A percentile compares a stretch with the other conserved stretches of the same genome.
Evolutionary conservation across 495 filamentous ascomycete genomes (phyloP).

Genomic region (Penicillium samsonianum): DNA sequence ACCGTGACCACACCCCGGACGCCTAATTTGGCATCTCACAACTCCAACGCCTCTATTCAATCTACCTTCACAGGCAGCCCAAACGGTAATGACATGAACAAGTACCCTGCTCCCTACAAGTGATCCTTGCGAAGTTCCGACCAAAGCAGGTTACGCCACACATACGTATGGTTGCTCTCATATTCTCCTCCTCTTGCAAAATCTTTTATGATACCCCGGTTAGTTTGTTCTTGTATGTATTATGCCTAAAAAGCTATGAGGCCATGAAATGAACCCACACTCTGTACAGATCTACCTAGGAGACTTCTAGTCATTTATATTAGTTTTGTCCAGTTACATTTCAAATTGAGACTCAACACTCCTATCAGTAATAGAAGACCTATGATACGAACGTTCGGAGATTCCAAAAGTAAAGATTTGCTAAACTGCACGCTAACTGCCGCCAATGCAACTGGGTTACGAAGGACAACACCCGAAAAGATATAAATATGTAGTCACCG

Average conservation of each 20-base stretch:
- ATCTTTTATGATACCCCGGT: neutral
- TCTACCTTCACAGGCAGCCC: neutral
- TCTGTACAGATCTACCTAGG: neutral
- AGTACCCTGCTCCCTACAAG: slow-evolving; percentile 1
- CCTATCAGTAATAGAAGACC: neutral
- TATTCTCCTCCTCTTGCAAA: neutral
- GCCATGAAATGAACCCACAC: neutral
- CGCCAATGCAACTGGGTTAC: neutral
- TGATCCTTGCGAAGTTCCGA: neutral
- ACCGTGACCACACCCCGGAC: neutral
- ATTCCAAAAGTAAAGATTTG: neutral
- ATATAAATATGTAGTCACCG: neutral
- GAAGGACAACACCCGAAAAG: neutral
- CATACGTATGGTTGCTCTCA: neutral
- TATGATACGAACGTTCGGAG: neutral
- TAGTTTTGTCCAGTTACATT: neutral
- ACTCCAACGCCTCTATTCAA: neutral
- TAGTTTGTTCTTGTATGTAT: neutral
- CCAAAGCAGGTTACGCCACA: neutral
- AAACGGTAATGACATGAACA: neutral
- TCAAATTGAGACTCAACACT: too few species aligned
- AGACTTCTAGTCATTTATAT: neutral
- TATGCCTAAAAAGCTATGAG: neutral
- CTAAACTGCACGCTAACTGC: neutral
- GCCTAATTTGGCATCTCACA: neutral